Conservation (phyloP, 805 yeast genomes). For the Cyberlindnera galapagoensis region DNA sequence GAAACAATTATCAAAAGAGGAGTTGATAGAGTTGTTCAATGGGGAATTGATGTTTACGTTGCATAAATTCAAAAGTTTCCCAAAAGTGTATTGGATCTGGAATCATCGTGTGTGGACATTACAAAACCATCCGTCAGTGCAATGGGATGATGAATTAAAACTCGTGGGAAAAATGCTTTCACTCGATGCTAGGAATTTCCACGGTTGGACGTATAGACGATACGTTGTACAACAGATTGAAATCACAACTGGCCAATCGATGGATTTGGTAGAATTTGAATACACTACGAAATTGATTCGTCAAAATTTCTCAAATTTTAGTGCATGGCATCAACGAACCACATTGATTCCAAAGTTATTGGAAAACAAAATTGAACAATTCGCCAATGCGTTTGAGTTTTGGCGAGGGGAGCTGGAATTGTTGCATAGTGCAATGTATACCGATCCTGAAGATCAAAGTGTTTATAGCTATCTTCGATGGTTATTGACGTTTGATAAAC, state of each 20-base stretch:
- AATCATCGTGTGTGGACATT: constrained; percentile 85
- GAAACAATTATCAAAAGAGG: constrained; percentile 14
- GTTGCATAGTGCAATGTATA: constrained; percentile 77
- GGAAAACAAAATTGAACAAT: constrained; percentile 17
- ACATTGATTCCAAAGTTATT: constrained; percentile 55
- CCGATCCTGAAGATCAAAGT: constrained; percentile 92
- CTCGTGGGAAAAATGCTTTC: constrained; percentile 64
- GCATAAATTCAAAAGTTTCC: constrained; percentile 52
- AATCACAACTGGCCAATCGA: constrained; percentile 20
- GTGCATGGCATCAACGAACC: constrained; percentile 93
- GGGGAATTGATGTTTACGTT: constrained; percentile 59
- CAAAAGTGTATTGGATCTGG: constrained; percentile 98
- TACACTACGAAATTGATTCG: constrained; percentile 78
- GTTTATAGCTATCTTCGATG: constrained; percentile 87
- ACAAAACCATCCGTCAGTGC: constrained; percentile 40
- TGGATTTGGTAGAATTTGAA: constrained; percentile 50
- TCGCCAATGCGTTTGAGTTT: constrained; percentile 29
- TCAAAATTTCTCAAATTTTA: constrained; percentile 81
- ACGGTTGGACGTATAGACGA: constrained; percentile 94
- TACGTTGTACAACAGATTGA: constrained; percentile 44
- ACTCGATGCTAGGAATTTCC: constrained; percentile 79
- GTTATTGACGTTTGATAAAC: constrained; percentile 43
- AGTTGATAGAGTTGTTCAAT: constrained; percentile 31
- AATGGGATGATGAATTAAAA: constrained; percentile 67
- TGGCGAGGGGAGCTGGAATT: constrained; percentile 55